Conservation (phyloP, 441 rosid species). For the Jatropha multifida region DNA sequence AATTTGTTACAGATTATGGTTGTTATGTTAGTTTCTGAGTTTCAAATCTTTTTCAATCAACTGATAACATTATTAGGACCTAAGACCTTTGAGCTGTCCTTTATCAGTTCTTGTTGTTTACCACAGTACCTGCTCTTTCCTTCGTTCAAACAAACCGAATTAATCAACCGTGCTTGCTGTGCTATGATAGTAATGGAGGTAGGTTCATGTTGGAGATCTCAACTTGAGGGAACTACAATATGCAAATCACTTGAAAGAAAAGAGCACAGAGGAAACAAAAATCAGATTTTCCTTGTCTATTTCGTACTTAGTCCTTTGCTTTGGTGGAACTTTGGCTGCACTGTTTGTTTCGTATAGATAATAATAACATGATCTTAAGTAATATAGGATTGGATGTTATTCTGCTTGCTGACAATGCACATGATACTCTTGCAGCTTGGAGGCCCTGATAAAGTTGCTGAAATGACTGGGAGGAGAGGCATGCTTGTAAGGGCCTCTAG, state of each 20-base stretch:
- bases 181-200: background rate
- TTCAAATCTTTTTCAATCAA: background rate
- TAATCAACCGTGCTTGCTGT: background rate
- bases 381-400: background rate
- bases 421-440: slow-evolving; percentile 70
- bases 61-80: no score
- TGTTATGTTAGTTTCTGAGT: background rate
- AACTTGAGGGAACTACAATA: background rate
- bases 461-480: slow-evolving; percentile 98
- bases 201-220: background rate
- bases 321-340: background rate
- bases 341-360: background rate
- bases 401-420: slow-evolving; percentile 21
- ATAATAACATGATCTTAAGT: background rate
- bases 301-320: background rate
- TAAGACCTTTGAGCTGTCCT: background rate
- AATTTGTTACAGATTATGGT: background rate
- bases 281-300: background rate
- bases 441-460: slow-evolving; percentile 98
- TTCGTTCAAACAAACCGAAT: background rate
- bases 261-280: background rate
- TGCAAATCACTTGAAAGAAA: background rate
- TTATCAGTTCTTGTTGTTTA: background rate
- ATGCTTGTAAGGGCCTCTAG: slow-evolving; percentile 96
- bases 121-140: background rate